Conservation (phyloP, 805 yeast genomes). For the Sugiyamaella americana region DNA sequence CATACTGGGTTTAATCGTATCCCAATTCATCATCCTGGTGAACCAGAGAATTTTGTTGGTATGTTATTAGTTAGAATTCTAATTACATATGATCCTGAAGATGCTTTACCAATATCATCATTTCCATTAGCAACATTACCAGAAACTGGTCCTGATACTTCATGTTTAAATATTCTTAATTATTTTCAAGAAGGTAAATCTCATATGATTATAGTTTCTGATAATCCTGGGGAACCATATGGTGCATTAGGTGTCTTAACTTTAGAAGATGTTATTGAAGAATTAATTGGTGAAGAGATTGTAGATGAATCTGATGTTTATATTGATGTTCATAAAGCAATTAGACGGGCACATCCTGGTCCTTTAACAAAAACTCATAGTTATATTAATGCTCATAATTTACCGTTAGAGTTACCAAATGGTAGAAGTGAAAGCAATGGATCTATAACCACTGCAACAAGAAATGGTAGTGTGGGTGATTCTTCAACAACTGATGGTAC, state of each 20-base stretch:
- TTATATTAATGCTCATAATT: background rate
- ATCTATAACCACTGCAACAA: slow-evolving; percentile 4
- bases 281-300: slow-evolving; percentile 94
- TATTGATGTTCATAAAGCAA: slow-evolving; percentile 81
- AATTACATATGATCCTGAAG: slow-evolving; percentile 96
- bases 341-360: slow-evolving; percentile 46
- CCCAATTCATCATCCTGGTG: slow-evolving; percentile 86
- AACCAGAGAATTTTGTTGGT: slow-evolving; percentile 87
- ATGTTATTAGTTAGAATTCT: slow-evolving; percentile 89
- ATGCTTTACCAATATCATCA: slow-evolving; percentile 82
- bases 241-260: slow-evolving; percentile 93
- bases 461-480: background rate
- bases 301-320: slow-evolving; percentile 95
- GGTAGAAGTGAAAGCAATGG: slow-evolving; percentile 3
- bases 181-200: slow-evolving; percentile 97
- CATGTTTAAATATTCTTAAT: slow-evolving; percentile 87
- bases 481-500: background rate
- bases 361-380: slow-evolving; percentile 25
- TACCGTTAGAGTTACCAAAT: slow-evolving; percentile 2
- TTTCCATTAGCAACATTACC: slow-evolving; percentile 96
- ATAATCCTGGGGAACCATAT: slow-evolving; percentile 59
- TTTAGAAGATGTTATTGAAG: slow-evolving; percentile 96
- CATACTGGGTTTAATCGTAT: slow-evolving; percentile 93
- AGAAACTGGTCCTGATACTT: slow-evolving; percentile 85
- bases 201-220: slow-evolving; percentile 92